Base-by-base conservation (phyloP, 1,139 yeast genomes). In the Nadsonia starkeyi-henricii region DNA sequence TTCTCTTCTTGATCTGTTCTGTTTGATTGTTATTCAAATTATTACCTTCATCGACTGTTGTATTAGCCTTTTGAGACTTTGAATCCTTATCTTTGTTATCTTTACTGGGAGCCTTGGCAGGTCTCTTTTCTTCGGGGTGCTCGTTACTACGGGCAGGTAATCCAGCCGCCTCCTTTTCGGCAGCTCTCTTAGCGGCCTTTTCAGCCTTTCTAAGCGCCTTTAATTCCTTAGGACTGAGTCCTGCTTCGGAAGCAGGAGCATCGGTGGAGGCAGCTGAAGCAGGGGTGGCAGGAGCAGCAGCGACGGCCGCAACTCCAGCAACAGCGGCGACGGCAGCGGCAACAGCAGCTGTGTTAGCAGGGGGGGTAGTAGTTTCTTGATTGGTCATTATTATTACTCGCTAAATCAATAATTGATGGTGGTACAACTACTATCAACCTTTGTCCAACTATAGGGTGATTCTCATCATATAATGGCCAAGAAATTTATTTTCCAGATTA, bases 181-280 rank as follows among this genome's bases (percentile, higher is more conserved):
- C 81, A 5, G 89, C 89, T 63, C 96, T 72, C 63, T 85, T 85
- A 45, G 91, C 94, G 5, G 94, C 91, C 65, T 89, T 89, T 59
- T 88, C 95, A 58, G 79, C 77, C 71, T 88, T 86, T 63, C 86
- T 85, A 63, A 81, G 68, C 58, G 88, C 96, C 62, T 89, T 89
- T 55, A 88, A 72, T 61, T 88, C 95, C 59, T 86, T 88, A 57
- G 86, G 85, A 9, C 86, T 69, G 45, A 83, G 75, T 51, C 69
- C 63, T 13, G 46, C 39, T 33, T 33, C 39, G 4, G 39, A n/a
- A n/a, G 17, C 17, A 13, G 39, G 17, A 33, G 17, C 39, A 7
- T 26, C 30, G 12, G 45, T 48, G 45, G 43, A 50, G 45, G 45
- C 44, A 48, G 45, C 43, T 28, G 45, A 42, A 23, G 48, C 50